Percentiles rank a stretch among this genome's conserved stretches.
phyloP scores from a whole-genome alignment of 768 basidiomycete genomes.

The Filobasidium floriforme region DNA sequence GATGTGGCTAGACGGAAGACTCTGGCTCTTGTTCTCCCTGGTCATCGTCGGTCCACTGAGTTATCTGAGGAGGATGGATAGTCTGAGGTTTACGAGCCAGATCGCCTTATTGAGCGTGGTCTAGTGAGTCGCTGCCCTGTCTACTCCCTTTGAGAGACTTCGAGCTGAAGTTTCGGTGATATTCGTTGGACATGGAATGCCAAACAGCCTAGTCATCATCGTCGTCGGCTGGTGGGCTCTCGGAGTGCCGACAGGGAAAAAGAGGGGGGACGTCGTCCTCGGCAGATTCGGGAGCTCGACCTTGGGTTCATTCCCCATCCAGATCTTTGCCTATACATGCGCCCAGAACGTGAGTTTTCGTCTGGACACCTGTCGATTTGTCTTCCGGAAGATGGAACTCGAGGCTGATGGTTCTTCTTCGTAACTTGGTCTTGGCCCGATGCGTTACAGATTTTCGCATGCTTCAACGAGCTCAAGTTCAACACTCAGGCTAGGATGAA shows the following conservation, averaged over 20 bases:
- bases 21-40: conserved; percentile 78
- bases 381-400: background rate
- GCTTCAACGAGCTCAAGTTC: conserved; percentile 78
- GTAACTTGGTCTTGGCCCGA: no score
- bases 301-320: conserved; percentile 70
- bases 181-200: no score
- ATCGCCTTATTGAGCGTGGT: conserved; percentile 83
- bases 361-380: background rate
- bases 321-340: conserved; percentile 51
- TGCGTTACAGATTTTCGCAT: conserved; percentile 66
- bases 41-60: conserved; percentile 62
- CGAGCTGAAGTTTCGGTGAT: no score
- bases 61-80: conserved; percentile 75
- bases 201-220: conserved; percentile 39
- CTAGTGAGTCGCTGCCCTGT: conserved; percentile 47
- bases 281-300: conserved; percentile 37
- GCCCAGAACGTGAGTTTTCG: conserved; percentile 68
- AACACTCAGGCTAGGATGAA: conserved; percentile 82
- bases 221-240: conserved; percentile 44
- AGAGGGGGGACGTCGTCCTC: conserved; percentile 36
- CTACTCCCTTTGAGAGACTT: background rate
- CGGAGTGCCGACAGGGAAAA: conserved; percentile 24
- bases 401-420: background rate
- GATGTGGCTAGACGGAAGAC: conserved; percentile 52
- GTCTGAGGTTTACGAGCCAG: conserved; percentile 82